These are phyloP conservation scores for Zasmidium angulare DNA, from an alignment of 2,329 filamentous ascomycete species.

Conservation along the genomic window DNA sequence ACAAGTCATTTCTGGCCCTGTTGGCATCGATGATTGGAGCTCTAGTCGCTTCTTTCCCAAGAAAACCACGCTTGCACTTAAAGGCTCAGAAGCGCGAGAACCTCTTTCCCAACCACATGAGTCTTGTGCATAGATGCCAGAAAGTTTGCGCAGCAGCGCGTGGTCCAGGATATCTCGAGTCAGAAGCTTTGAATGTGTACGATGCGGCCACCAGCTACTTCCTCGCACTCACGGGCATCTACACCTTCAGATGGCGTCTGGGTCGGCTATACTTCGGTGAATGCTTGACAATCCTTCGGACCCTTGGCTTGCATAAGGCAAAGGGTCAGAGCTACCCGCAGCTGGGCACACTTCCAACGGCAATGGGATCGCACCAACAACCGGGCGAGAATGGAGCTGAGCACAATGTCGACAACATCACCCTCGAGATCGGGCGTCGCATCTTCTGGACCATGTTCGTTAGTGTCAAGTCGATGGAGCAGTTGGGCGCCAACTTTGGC, in stretches of 20 bases:
- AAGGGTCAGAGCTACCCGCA: constrained; percentile 45
- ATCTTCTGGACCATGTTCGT: constrained; percentile 83
- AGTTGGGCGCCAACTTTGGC: constrained; percentile 69
- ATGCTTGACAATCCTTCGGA: constrained; percentile 66
- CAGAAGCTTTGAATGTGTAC: constrained; percentile 55
- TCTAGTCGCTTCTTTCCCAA: constrained; percentile 74
- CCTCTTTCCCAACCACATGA: constrained; percentile 67
- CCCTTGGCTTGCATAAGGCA: constrained; percentile 64
- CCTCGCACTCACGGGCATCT: constrained; percentile 64
- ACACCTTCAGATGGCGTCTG: constrained; percentile 67
- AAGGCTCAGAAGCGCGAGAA: constrained; percentile 65
- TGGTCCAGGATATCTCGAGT: constrained; percentile 58
- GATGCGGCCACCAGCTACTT: constrained; percentile 76
- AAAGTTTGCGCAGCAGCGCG: constrained; percentile 67
- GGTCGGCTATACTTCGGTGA: constrained; percentile 72
- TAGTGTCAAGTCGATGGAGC: constrained; percentile 69
- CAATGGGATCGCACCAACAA: constrained; percentile 38
- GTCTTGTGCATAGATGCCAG: constrained; percentile 69
- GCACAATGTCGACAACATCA: constrained; percentile 47
- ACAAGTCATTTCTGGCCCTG: constrained; percentile 67
- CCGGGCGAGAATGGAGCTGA: constrained; percentile 36
- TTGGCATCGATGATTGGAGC: constrained; percentile 72
- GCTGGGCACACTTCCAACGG: constrained; percentile 36
- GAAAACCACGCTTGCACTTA: constrained; percentile 68
- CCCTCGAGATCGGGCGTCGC: constrained; percentile 55